phyloP scores from a whole-genome alignment of 768 basidiomycete genomes.

The Mycena chlorophos region DNA sequence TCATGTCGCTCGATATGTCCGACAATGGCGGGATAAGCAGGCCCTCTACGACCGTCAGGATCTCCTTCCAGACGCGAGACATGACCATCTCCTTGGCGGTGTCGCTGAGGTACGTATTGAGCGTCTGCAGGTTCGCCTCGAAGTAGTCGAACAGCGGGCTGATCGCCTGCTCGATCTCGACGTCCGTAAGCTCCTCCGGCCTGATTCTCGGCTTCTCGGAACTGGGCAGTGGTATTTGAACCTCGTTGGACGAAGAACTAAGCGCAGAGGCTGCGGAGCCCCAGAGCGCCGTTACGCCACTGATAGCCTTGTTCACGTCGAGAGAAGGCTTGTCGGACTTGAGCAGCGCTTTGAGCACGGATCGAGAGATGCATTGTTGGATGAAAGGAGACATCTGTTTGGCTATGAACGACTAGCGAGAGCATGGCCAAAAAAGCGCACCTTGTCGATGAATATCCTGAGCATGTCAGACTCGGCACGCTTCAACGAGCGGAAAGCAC shows the following conservation, averaged over 20 bases:
- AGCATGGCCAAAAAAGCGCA: constrained; percentile 31
- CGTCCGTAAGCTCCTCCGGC: constrained; percentile 83
- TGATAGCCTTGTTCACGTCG: constrained; percentile 81
- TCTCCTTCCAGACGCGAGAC: constrained; percentile 94
- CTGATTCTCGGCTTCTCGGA: constrained; percentile 76
- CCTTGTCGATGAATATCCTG: constrained; percentile 96
- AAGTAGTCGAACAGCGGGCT: constrained; percentile 93
- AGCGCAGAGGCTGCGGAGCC: constrained; percentile 79
- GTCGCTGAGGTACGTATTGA: constrained; percentile 85
- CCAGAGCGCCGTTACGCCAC: constrained; percentile 78
- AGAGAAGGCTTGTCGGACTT: constrained; percentile 58
- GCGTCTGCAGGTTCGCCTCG: constrained; percentile 86
- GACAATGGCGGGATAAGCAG: constrained; percentile 89
- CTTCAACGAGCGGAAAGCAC: constrained; percentile 91
- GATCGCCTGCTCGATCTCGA: constrained; percentile 93
- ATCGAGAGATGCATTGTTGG: constrained; percentile 78
- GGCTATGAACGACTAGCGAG: not conserved
- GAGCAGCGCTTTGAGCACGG: constrained; percentile 73
- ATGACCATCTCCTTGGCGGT: constrained; percentile 90
- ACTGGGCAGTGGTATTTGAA: constrained; percentile 73
- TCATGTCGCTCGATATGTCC: constrained; percentile 85
- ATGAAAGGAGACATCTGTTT: constrained; percentile 91
- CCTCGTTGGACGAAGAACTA: constrained; percentile 63
- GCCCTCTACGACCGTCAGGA: constrained; percentile 80
- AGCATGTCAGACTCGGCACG: constrained; percentile 95